Conservation (phyloP, 805 yeast genomes). For the Lachancea sp. region DNA sequence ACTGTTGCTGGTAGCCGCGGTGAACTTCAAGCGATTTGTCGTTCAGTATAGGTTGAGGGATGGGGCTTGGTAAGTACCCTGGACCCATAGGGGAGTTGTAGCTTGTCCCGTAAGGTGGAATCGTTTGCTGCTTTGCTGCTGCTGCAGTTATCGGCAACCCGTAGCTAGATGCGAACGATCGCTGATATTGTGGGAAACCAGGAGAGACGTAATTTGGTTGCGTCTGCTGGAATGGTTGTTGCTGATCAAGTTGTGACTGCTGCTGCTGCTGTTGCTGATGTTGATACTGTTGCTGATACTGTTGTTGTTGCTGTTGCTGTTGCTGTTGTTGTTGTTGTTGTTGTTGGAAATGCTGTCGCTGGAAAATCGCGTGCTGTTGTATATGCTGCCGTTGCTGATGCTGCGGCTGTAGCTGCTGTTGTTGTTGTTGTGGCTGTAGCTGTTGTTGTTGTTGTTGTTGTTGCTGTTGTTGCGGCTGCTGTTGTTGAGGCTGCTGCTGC, state of each 20-base stretch:
- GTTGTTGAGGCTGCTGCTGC: conserved; percentile 7
- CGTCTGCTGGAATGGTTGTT: conserved; percentile 10
- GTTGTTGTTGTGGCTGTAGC: conserved; percentile 2
- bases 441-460: conserved; percentile 4
- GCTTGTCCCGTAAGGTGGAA: conserved; percentile 4
- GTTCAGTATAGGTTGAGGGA: conserved; percentile 4
- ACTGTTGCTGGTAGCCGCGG: conserved; percentile 7
- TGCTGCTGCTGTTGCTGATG: conserved; percentile 29
- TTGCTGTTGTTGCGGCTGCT: conserved; percentile 2
- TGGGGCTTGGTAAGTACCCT: conserved; percentile 8
- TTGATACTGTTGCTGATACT: conserved; percentile 22
- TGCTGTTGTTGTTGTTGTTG: conserved; percentile 17
- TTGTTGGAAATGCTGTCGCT: conserved; percentile 15
- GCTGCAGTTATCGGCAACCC: conserved; percentile 2
- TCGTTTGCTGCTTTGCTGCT: conserved; percentile 3
- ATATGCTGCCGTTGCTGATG: conserved; percentile 1
- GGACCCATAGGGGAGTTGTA: conserved; percentile 7
- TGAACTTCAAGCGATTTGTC: conserved; percentile 5
- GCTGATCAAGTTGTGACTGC: conserved; percentile 17
- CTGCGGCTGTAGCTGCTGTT: conserved; percentile 1
- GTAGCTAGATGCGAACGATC: conserved; percentile 3
- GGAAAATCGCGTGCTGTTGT: no score
- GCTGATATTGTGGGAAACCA: conserved; percentile 5
- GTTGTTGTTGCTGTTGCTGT: conserved; percentile 15
- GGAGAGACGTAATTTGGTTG: conserved; percentile 3